These are phyloP conservation scores for Starmerella sp. DNA, from an alignment of 805 yeast genomes.

Conservation along the genomic window DNA sequence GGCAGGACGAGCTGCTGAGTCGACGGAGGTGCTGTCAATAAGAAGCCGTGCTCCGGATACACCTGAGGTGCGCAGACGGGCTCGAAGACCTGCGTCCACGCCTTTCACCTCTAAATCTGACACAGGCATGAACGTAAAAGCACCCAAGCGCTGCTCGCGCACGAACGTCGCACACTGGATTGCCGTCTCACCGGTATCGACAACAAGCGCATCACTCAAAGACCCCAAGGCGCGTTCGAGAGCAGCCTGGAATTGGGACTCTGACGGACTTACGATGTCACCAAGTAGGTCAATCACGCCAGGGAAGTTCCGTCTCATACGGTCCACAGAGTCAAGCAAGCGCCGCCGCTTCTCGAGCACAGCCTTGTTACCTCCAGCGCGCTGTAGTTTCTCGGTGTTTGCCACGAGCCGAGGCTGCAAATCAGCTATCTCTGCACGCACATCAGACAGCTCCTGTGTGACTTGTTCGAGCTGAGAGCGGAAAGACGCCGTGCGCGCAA, in stretches of 20 bases:
- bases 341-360: conserved; percentile 61
- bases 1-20: conserved; percentile 58
- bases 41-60: conserved; percentile 50
- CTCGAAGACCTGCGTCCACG: conserved; percentile 31
- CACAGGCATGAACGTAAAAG: conserved; percentile 78
- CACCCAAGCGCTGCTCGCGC: conserved; percentile 76
- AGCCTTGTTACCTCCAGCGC: conserved; percentile 61
- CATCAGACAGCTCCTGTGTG: conserved; percentile 13
- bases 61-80: conserved; percentile 6
- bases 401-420: conserved; percentile 43
- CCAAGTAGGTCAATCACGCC: conserved; percentile 74
- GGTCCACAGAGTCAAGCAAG: conserved; percentile 59
- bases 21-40: conserved; percentile 62
- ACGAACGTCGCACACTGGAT: conserved; percentile 65
- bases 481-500: conserved; percentile 8
- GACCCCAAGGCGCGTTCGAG: conserved; percentile 53
- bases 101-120: conserved; percentile 50
- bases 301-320: conserved; percentile 56
- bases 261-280: conserved; percentile 66
- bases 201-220: conserved; percentile 72
- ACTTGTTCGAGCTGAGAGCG: conserved; percentile 16
- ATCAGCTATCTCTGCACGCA: conserved; percentile 23
- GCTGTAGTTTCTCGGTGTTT: conserved; percentile 51
- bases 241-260: conserved; percentile 16
- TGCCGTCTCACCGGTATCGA: conserved; percentile 58